Conservation (phyloP, 345 rosid genomes). For the Pistacia atlantica region DNA sequence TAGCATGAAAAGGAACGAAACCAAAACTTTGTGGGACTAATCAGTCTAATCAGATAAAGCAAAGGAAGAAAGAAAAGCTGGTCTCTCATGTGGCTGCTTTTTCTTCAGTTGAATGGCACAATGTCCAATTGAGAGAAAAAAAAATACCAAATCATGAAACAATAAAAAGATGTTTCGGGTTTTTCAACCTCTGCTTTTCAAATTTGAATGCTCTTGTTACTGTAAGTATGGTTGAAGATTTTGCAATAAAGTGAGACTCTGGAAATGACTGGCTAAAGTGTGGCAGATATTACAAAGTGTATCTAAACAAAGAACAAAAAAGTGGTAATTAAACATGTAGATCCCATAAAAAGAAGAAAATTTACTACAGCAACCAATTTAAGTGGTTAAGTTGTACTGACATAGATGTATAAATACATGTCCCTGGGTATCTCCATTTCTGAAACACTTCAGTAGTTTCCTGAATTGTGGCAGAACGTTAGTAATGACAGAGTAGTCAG, state of each 20-base stretch:
- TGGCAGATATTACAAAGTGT: neutral
- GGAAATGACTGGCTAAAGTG: neutral
- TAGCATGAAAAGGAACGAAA: conserved; percentile 15
- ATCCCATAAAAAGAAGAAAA: neutral
- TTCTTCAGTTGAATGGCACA: conserved; percentile 4
- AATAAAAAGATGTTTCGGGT: neutral
- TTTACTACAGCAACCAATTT: neutral
- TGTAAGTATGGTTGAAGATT: neutral
- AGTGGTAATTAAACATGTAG: neutral
- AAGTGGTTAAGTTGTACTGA: no score
- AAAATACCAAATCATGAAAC: neutral
- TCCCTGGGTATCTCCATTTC: neutral
- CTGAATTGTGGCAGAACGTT: neutral
- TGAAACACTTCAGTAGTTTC: neutral
- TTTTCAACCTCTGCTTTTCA: conserved; percentile 1
- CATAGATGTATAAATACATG: no score
- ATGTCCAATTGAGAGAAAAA: neutral
- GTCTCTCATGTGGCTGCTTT: neutral
- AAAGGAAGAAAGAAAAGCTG: conserved; percentile 15
- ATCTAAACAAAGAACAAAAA: neutral
- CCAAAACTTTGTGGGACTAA: neutral
- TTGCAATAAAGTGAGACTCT: neutral
- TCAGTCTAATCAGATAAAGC: conserved; percentile 20
- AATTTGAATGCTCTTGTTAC: neutral
- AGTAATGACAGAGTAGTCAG: neutral